Conservation (phyloP, 768 basidiomycete genomes). For the Kwoniella europaea region DNA sequence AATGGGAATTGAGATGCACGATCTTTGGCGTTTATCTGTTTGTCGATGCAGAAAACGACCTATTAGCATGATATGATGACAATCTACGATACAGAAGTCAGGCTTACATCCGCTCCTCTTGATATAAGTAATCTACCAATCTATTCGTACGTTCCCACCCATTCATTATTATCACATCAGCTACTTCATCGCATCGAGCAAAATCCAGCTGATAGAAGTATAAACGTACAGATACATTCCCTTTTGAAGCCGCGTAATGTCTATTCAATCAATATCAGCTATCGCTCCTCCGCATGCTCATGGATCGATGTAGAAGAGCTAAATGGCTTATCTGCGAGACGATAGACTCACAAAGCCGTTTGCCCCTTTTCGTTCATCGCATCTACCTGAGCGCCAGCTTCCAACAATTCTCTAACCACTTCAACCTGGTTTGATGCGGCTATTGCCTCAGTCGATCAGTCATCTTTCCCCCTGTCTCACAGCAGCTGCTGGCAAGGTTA, state of each 20-base stretch:
- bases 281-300: not conserved
- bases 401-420: slow-evolving; percentile 52
- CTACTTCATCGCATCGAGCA: not conserved
- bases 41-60: not conserved
- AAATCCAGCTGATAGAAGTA: not conserved
- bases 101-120: slow-evolving; percentile 86
- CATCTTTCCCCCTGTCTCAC: not conserved
- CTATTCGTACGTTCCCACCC: slow-evolving; percentile 59
- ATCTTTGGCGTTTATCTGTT: slow-evolving; percentile 90
- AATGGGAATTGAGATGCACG: slow-evolving; percentile 89
- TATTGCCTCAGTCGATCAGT: slow-evolving; percentile 14
- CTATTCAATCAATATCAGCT: slow-evolving; percentile 34
- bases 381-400: slow-evolving; percentile 54
- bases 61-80: not conserved
- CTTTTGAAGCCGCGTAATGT: slow-evolving; percentile 59
- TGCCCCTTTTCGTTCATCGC: slow-evolving; percentile 57
- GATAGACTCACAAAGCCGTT: slow-evolving; percentile 52
- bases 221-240: slow-evolving; percentile 46
- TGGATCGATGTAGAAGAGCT: not conserved
- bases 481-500: not conserved
- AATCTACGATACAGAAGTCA: not conserved
- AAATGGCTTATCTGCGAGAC: not conserved
- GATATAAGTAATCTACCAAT: slow-evolving; percentile 84
- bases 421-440: slow-evolving; percentile 54
- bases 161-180: not conserved